Evolutionary conservation across 352 stramenopile genomes (phyloP).

Genomic region (Globisporangium splendens): DNA sequence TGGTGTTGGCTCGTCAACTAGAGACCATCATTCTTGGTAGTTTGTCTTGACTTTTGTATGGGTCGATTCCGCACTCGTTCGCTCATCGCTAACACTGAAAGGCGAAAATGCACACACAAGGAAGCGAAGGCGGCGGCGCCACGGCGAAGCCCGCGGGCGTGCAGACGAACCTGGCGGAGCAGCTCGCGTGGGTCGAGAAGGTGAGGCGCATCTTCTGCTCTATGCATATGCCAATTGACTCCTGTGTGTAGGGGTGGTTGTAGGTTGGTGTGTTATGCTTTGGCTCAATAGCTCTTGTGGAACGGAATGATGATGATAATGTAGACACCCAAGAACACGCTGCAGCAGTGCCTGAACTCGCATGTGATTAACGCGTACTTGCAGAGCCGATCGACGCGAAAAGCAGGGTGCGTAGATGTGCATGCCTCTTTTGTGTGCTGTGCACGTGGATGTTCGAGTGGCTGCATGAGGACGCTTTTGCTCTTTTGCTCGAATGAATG

Average conservation of each 20-base stretch:
- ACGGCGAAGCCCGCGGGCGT: constrained; percentile 16
- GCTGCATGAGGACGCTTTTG: constrained; percentile 7
- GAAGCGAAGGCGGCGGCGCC: constrained; percentile 4
- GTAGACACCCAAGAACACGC: constrained; percentile 33
- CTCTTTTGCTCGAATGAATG: neutral
- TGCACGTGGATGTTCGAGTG: neutral
- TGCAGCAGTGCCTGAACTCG: constrained; percentile 78
- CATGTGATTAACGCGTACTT: constrained; percentile 74
- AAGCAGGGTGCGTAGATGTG: constrained; percentile 30
- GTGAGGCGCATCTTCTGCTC: constrained; percentile 16
- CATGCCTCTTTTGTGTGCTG: too few species aligned
- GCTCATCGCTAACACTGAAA: too few species aligned
- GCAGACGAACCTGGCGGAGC: constrained; percentile 52
- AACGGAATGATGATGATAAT: neutral
- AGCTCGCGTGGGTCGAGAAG: constrained; percentile 56
- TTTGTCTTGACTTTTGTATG: neutral
- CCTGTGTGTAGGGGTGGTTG: too few species aligned
- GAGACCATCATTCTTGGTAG: neutral
- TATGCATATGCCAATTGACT: neutral
- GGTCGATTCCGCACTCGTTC: neutral
- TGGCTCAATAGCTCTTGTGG: neutral
- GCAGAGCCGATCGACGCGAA: constrained; percentile 43
- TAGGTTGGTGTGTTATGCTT: too few species aligned
- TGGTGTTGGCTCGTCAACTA: too few species aligned
- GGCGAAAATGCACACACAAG: constrained; percentile 10